These are phyloP conservation scores for Anastatica hierochuntica DNA, from an alignment of 345 rosid species.

Conservation along the genomic window DNA sequence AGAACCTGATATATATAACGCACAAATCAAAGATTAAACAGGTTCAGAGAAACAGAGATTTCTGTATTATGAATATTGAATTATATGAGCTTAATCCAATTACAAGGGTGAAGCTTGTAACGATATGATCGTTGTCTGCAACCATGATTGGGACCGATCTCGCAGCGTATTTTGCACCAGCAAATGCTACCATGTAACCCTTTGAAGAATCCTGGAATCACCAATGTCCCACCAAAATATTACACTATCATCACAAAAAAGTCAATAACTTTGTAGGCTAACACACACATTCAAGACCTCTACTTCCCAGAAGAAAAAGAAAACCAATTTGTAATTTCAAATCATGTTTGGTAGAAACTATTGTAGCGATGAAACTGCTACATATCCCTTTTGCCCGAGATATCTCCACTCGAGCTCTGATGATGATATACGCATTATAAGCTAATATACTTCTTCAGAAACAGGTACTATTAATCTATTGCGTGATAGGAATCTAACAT, in stretches of 20 bases:
- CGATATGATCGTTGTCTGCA: constrained; percentile 53
- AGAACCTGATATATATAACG: constrained; percentile 63
- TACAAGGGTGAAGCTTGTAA: constrained; percentile 96
- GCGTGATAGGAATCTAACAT: too few relatives aligned
- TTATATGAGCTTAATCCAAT: constrained; percentile 20
- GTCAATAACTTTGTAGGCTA: not conserved
- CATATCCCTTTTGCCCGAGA: not conserved
- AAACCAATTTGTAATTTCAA: too few relatives aligned
- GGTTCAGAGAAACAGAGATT: too few relatives aligned
- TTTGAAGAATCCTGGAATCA: constrained; percentile 46
- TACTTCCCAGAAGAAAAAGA: not conserved
- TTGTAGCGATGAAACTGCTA: not conserved
- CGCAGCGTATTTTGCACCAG: constrained; percentile 94
- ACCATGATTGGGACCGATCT: constrained; percentile 78
- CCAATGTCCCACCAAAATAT: too few relatives aligned
- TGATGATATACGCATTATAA: not conserved
- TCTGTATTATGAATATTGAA: too few relatives aligned
- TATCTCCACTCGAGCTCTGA: not conserved
- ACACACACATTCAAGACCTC: constrained; percentile 1
- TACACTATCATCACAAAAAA: too few relatives aligned
- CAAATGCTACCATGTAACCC: constrained; percentile 97
- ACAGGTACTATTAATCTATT: too few relatives aligned
- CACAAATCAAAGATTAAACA: not conserved
- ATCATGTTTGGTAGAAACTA: too few relatives aligned
- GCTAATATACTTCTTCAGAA: not conserved